These are phyloP conservation scores for Pseudonitzschia multiseries DNA, from an alignment of 108 stramenopile genomes.

Conservation along the genomic window DNA sequence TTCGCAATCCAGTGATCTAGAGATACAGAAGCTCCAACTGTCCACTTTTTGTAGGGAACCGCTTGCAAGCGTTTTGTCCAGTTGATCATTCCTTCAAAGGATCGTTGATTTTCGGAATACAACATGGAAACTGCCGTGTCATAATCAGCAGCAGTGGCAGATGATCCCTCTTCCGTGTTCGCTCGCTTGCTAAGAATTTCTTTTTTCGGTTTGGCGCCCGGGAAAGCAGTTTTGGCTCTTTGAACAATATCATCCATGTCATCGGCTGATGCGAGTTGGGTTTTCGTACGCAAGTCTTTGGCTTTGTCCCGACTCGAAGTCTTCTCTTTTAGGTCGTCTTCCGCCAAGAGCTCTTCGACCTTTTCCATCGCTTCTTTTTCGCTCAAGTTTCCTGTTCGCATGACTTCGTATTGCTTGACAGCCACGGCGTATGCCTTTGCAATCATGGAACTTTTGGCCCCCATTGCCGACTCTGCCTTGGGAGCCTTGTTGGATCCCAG, in stretches of 20 bases:
- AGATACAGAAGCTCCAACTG: conserved; percentile 76
- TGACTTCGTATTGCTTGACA: conserved; percentile 69
- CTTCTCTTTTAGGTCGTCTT: conserved; percentile 50
- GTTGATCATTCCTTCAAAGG: conserved; percentile 68
- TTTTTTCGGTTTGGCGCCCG: conserved; percentile 6
- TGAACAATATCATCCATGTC: conserved; percentile 6
- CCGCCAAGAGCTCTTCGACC: conserved; percentile 65
- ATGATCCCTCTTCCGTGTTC: conserved; percentile 17
- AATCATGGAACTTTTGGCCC: conserved; percentile 58
- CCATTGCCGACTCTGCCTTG: conserved; percentile 58
- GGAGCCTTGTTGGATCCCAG: conserved; percentile 51
- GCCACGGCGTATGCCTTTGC: conserved; percentile 80
- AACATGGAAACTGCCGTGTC: conserved; percentile 21
- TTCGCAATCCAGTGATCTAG: conserved; percentile 89
- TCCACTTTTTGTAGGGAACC: conserved; percentile 80
- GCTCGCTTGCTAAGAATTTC: neutral
- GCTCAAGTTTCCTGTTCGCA: conserved; percentile 50
- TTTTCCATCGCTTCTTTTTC: conserved; percentile 62
- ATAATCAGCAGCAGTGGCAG: conserved; percentile 7
- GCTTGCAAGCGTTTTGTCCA: conserved; percentile 72
- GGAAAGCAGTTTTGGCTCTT: conserved; percentile 36
- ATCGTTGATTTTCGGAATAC: conserved; percentile 48
- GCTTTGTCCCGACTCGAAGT: conserved; percentile 33
- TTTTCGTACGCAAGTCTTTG: conserved; percentile 28
- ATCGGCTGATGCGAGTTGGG: neutral